Conservation (phyloP, 805 yeast species). For the Candida peoriensis region DNA sequence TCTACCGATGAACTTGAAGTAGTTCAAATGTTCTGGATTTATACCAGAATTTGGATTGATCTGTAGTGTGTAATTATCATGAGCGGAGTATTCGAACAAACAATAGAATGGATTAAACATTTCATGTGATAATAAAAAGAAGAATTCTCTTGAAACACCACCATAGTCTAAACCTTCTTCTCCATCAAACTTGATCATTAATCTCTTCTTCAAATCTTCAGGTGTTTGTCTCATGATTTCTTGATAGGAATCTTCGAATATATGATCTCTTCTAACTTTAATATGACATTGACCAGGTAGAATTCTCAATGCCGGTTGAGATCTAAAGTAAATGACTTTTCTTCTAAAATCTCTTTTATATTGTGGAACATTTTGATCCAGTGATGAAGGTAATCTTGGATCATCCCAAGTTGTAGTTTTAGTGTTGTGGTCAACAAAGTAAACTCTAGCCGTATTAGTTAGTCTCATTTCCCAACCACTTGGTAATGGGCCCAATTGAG, state of each 20-base stretch:
- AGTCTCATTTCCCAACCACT: slow-evolving; percentile 99
- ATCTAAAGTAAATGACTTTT: slow-evolving; percentile 93
- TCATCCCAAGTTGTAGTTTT: slow-evolving; percentile 99
- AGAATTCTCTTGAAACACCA: slow-evolving; percentile 98
- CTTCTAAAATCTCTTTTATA: slow-evolving; percentile 98
- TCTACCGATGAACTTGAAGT: slow-evolving; percentile 97
- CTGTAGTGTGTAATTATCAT: slow-evolving; percentile 95
- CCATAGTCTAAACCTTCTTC: slow-evolving; percentile 99
- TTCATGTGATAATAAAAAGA: slow-evolving; percentile 93
- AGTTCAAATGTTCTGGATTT: slow-evolving; percentile 96
- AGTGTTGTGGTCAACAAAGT: slow-evolving; percentile 98
- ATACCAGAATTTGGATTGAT: slow-evolving; percentile 96
- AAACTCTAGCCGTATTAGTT: slow-evolving; percentile 97
- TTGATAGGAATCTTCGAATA: slow-evolving; percentile 96
- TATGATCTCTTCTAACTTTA: slow-evolving; percentile 93
- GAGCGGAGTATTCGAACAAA: slow-evolving; percentile 94
- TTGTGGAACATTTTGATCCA: slow-evolving; percentile 98
- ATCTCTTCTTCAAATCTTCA: slow-evolving; percentile 93
- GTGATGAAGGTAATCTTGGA: slow-evolving; percentile 93
- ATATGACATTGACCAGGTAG: slow-evolving; percentile 98
- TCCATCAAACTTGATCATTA: slow-evolving; percentile 98
- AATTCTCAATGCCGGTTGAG: slow-evolving; percentile 96
- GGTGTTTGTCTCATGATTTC: slow-evolving; percentile 99
- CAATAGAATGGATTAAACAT: slow-evolving; percentile 99
- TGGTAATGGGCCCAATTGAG: slow-evolving; percentile 96